Evolutionary conservation across 23 red algal species (phyloP), one percentile per base, ranked within the genome.

Genomic region (Gracilaria gracilis): DNA sequence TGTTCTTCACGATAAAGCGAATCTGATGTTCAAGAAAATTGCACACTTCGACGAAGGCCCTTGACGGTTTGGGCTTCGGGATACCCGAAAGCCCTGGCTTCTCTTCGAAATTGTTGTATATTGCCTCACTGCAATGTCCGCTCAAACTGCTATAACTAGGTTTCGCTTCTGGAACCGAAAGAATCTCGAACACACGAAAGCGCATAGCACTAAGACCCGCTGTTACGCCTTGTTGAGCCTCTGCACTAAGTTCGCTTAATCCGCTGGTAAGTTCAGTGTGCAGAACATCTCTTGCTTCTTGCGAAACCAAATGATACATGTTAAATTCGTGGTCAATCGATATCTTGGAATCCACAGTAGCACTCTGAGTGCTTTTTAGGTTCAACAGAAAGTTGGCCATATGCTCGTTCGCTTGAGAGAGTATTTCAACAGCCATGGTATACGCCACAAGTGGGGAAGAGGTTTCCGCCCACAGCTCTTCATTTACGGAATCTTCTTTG

Each of bases 1-100:
- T 64, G 31, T 64, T 81, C 34, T 55, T 77, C 39, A 81, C 35
- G 15, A 90, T 74, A 15, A 74, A 80, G 36, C 29, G 72, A 15
- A 90, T 70, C 50, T 90, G 87, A 51, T 90, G 73, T 59, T 90
- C 87, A 9, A 90, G 21, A 42, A 90, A 90, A 16, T 46, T 49
- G n/a, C 44, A 90, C 40, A 74, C 87, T 1, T 69, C 77, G 36
- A 90, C 25, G n/a, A 90, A 90, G 16, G 74, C 73, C 42, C n/a
- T 40, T 23, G 87, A 67, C 16, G 73, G 71, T 36, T 90, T 57
- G 50, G 69, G 51, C 15, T 77, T 77, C 72, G 42, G 8, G 36
- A 51, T 50, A 47, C n/a, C 31, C n/a, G 24, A 55, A 44, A 70
- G 38, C 61, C 35, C 28, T 32, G 37, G 39, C 15, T 62, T 90